Conservation (phyloP, 2,329 filamentous ascomycete species). For the Pseudogymnoascus sp. region DNA sequence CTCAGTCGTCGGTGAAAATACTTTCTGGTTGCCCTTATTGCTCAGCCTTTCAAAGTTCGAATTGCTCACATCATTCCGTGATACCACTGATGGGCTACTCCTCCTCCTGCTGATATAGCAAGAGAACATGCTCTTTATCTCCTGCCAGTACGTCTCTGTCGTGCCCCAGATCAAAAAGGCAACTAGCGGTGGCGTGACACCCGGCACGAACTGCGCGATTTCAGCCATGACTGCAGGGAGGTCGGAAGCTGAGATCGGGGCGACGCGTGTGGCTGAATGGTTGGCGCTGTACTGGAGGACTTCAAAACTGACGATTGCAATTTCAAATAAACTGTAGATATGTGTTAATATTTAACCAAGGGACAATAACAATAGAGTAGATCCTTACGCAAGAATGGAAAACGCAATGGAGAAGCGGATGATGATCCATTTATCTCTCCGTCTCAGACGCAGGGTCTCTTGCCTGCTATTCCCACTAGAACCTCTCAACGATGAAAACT, state of each 20-base stretch:
- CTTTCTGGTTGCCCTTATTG: background rate
- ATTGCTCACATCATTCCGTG: background rate
- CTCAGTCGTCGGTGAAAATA: background rate
- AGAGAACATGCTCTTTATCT: background rate
- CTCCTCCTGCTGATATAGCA: background rate
- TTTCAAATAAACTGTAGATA: slow-evolving; percentile 9
- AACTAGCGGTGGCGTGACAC: slow-evolving; percentile 7
- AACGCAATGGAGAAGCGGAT: slow-evolving; percentile 12
- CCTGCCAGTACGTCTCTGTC: slow-evolving; percentile 2
- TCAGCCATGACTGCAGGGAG: background rate
- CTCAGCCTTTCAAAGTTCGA: background rate
- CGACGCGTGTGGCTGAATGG: background rate
- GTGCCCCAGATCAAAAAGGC: slow-evolving; percentile 10
- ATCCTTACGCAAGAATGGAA: background rate
- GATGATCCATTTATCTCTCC: slow-evolving; percentile 10
- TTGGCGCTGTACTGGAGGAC: slow-evolving; percentile 7
- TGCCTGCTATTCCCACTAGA: background rate
- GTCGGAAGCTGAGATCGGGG: background rate
- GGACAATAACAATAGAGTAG: background rate
- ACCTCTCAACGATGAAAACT: background rate
- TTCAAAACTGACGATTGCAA: slow-evolving; percentile 8
- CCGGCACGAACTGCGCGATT: slow-evolving; percentile 9
- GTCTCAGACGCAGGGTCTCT: background rate
- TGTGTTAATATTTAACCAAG: background rate
- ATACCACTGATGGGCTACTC: background rate